A percentile compares a stretch with the other conserved stretches of the same genome.
Conservation (phyloP, 2,329 filamentous ascomycete species). For the Fonsecaea erecta region DNA sequence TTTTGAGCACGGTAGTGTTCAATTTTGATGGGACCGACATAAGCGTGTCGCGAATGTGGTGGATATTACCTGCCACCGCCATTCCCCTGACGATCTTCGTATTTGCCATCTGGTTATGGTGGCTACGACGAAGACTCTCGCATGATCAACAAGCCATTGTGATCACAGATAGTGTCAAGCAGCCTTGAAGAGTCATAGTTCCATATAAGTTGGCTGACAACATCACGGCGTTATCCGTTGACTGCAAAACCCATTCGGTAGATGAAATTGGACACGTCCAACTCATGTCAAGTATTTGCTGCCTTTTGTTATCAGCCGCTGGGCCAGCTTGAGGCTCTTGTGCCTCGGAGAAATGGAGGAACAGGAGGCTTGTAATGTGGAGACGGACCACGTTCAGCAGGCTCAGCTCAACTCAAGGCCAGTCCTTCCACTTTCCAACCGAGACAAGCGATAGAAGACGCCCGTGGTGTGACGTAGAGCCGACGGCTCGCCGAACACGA, state of each 20-base stretch:
- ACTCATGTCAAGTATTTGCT: no score
- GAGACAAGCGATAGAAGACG: background rate
- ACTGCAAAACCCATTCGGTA: no score
- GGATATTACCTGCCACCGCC: slow-evolving; percentile 5
- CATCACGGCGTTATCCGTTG: no score
- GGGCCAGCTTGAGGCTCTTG: no score
- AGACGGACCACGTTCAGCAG: background rate
- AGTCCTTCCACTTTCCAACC: background rate
- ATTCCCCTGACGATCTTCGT: slow-evolving; percentile 1
- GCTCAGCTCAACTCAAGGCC: background rate
- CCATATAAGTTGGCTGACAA: no score
- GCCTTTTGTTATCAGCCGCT: no score
- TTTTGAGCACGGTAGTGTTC: slow-evolving; percentile 5
- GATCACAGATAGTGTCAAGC: background rate
- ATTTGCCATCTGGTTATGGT: slow-evolving; percentile 1
- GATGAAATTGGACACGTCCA: background rate
- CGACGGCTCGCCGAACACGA: background rate
- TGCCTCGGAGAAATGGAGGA: no score
- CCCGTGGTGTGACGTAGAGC: background rate
- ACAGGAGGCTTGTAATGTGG: background rate
- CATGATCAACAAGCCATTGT: background rate
- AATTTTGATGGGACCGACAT: slow-evolving; percentile 6
- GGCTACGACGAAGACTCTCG: slow-evolving; percentile 2
- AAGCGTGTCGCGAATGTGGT: slow-evolving; percentile 2
- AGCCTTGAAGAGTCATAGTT: background rate